Conservation (phyloP, 176 grass and related monocot genomes). For the Aegilops longissima region DNA sequence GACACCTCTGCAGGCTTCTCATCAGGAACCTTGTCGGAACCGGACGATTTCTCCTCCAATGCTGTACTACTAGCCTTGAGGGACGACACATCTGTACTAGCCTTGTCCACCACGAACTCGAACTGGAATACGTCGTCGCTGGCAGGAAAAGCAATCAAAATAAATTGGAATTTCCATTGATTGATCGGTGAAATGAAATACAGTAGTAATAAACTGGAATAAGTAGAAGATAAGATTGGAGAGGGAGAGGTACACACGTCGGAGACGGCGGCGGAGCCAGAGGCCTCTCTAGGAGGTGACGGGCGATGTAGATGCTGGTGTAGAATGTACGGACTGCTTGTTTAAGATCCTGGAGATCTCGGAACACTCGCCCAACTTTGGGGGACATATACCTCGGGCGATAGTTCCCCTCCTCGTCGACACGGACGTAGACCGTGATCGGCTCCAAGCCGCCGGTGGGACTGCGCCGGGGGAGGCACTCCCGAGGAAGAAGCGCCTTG, state of each 20-base stretch:
- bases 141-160: background rate
- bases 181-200: background rate
- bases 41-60: too few relatives aligned
- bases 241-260: background rate
- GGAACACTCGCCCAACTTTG: background rate
- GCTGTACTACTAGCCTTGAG: too few relatives aligned
- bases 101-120: background rate
- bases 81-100: too few relatives aligned
- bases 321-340: background rate
- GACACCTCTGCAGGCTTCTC: background rate
- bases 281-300: background rate
- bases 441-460: background rate
- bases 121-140: background rate
- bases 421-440: background rate
- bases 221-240: background rate
- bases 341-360: background rate
- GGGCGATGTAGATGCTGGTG: background rate
- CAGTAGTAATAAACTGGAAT: background rate
- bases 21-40: too few relatives aligned
- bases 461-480: background rate
- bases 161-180: too few relatives aligned
- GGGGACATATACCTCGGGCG: background rate
- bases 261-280: background rate
- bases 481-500: background rate
- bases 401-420: background rate